Base-by-base conservation (phyloP, 257 asterid species). In the Leonotis leonurus region DNA sequence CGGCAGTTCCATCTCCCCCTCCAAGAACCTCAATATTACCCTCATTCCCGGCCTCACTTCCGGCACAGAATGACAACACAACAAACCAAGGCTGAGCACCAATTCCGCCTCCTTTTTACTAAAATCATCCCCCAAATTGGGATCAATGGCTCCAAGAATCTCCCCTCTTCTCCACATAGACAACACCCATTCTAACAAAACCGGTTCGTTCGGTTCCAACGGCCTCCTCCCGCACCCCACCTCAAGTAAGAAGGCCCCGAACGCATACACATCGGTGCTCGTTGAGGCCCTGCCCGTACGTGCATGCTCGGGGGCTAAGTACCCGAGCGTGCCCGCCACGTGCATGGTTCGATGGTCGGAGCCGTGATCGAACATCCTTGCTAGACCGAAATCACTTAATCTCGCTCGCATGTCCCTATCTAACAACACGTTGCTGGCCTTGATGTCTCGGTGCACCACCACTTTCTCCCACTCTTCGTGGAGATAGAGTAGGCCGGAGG, bases 151-250 rank as follows among this genome's bases (percentile, higher is more conserved):
- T 21, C 69, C 76, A 26, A 83, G 61, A 49, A 85, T 69, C 8
- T 67, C 52, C 3, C 81, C 94, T 57, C 50, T 62, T 3, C 70
- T 70, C 89, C 88, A 85, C 40, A 64, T 26, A 0, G 71, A 40
- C 30, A 65, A 69, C 20, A 87, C 95, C 82, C 77, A 79, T 17
- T 87, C 93, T 0, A 82, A 52, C 70, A 87, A 55, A 33, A 84
- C 74, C 1, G 65, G 16, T 13, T 70, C 71, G 25, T 59, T 73
- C 1, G 80, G 70, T 2, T 84, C 81, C 0, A 87, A 66, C 0
- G 95, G 95, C 73, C 93, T 82, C 70, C 85, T 71, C 11, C 93
- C 95, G 21, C 83, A 77, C 0, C 57, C 81, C 7, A 87, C 95
- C 73, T 87, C 95, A 1, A 87, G 93, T 62, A 84, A 21, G 50